Conservation (phyloP, 345 rosid species). For the Anastatica hierochuntica region DNA sequence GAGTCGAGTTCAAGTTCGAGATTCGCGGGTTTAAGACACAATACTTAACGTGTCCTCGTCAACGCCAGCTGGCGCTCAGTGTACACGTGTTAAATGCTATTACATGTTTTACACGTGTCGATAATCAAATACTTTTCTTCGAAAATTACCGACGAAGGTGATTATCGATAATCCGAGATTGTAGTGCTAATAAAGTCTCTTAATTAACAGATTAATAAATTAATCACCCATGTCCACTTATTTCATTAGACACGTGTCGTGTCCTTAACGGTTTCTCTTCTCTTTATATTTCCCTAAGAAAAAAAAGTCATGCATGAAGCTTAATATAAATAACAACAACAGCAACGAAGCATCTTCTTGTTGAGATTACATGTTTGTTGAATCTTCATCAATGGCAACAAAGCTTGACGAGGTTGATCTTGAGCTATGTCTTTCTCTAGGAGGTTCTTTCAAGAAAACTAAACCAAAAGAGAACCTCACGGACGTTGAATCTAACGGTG, state of each 20-base stretch:
- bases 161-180: constrained; percentile 29
- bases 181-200: constrained; percentile 18
- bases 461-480: neutral
- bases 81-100: constrained; percentile 17
- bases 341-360: no score
- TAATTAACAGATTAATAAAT: neutral
- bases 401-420: constrained; percentile 41
- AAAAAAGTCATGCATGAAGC: no score
- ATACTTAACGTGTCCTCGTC: constrained; percentile 25
- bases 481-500: neutral
- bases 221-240: constrained; percentile 14
- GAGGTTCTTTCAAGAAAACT: constrained; percentile 36
- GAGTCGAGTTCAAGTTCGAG: no score
- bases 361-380: neutral
- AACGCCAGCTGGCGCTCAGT: constrained; percentile 12
- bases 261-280: neutral
- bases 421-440: constrained; percentile 51
- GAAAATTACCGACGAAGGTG: no score
- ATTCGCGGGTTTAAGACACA: no score
- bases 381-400: constrained; percentile 11
- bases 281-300: constrained; percentile 4
- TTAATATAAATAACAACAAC: no score
- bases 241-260: constrained; percentile 37
- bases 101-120: constrained; percentile 8
- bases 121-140: no score